Evolutionary conservation across 2,329 filamentous ascomycete species (phyloP).

Genomic region (Clonostachys chloroleuca): DNA sequence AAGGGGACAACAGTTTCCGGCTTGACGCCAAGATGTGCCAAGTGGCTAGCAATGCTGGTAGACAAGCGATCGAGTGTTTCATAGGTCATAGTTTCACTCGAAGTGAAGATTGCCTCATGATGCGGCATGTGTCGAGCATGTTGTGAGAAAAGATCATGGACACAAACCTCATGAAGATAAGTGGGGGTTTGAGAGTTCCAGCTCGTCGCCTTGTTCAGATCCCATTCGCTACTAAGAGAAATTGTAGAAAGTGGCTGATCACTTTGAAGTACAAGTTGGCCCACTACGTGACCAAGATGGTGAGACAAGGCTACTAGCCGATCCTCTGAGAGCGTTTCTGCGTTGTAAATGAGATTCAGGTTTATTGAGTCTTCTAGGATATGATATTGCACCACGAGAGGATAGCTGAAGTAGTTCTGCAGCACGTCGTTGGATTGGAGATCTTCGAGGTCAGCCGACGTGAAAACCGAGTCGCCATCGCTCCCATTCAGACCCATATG

Average conservation of each 20-base stretch:
- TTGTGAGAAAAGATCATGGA: constrained; percentile 35
- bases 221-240: not conserved
- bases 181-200: not conserved
- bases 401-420: constrained; percentile 5
- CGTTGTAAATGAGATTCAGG: constrained; percentile 3
- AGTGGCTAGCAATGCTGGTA: constrained; percentile 6
- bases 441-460: no score
- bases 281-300: constrained; percentile 2
- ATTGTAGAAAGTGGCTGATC: not conserved
- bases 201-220: constrained; percentile 20
- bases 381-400: constrained; percentile 3
- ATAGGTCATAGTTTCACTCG: constrained; percentile 14
- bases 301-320: constrained; percentile 1
- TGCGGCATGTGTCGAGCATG: constrained; percentile 11
- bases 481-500: not conserved
- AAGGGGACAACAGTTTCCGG: constrained; percentile 11
- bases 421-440: not conserved
- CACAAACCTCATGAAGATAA: constrained; percentile 18
- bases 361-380: constrained; percentile 1
- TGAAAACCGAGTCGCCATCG: not conserved
- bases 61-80: constrained; percentile 12
- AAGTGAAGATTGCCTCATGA: constrained; percentile 10
- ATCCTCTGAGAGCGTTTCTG: not conserved
- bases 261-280: not conserved
- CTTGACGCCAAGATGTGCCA: constrained; percentile 1